Conservation (phyloP, 371 early-diverging fungal species). For the Mortierella sp. region DNA sequence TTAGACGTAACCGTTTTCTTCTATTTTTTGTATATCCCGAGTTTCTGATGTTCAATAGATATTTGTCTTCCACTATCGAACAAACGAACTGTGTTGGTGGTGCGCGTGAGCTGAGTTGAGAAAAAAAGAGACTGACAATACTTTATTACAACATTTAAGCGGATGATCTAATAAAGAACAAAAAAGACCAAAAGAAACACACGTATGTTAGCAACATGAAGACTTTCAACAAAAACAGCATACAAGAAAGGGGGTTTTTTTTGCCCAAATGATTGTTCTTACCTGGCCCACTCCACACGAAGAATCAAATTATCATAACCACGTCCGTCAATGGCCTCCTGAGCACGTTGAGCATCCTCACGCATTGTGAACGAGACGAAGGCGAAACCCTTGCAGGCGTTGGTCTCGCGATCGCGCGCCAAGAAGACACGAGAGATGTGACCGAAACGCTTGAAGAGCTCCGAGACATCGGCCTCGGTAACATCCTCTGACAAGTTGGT, state of each 20-base stretch:
- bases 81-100: not conserved
- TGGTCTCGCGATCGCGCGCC: conserved; percentile 89
- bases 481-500: conserved; percentile 97
- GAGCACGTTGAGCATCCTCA: conserved; percentile 87
- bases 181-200: not conserved
- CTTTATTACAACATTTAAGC: conserved; percentile 43
- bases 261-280: too few species aligned
- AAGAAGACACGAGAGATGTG: conserved; percentile 83
- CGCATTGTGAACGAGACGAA: conserved; percentile 90
- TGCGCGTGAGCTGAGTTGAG: not conserved
- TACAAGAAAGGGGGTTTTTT: not conserved
- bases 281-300: conserved; percentile 90
- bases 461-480: conserved; percentile 89
- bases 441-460: conserved; percentile 91
- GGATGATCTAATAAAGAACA: conserved; percentile 41
- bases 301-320: conserved; percentile 97
- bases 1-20: not conserved
- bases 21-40: not conserved
- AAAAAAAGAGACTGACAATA: conserved; percentile 20
- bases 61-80: not conserved
- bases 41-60: not conserved
- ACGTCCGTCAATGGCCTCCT: conserved; percentile 89
- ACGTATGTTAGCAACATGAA: not conserved
- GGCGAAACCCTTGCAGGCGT: conserved; percentile 94
- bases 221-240: not conserved